Base-by-base conservation (phyloP, 441 rosid species). In the Populus trichocarpa region DNA sequence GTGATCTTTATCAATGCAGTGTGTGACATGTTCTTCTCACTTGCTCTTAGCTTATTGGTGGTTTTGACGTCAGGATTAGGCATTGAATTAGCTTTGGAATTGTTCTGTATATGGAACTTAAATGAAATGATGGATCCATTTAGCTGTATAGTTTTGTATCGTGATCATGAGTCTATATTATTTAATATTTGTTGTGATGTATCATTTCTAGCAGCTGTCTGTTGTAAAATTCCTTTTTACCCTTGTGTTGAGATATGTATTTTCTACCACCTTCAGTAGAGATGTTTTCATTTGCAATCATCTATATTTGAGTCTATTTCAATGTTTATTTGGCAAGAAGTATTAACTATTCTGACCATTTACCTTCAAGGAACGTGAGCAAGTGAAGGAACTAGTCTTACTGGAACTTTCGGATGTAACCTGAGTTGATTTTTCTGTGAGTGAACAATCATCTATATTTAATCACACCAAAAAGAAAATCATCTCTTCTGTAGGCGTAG, bases 51-150 rank as follows among this genome's bases (percentile, higher is more conserved):
- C 68, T 53, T 9, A 61, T 73, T 12, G 53, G 78, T 79, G 78
- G 82, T 59, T 79, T 33, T 3, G 26, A 40, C 71, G 25, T 64
- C 71, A 74, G 28, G 73, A 79, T 74, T 71, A 70, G 28, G 50
- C 23, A 12, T 53, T 25, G 53, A 74, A 32, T 73, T 68, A 32
- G 26, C 50, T 30, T 70, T 6, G 71, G 66, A 46, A 69, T n/a
- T 33, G 71, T 64, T 75, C 23, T 67, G 69, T 59, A 73, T 28
- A 11, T 16, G 50, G 26, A 67, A 73, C 42, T 30, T 20, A 46
- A 35, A 67, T 40, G 2, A 57, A 63, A 32, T 30, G 40, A 26
- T 28, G 28, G 63, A 73, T 23, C 18, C 32, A 68, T 25, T 67
- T 6, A 36, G 73, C 12, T 78, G 38, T 36, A 25, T 36, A 57